A percentile compares a stretch with the other conserved stretches of the same genome.
These are phyloP conservation scores for Dactylella cylindrospora DNA, from an alignment of 2,329 filamentous ascomycete species.

Conservation along the genomic window DNA sequence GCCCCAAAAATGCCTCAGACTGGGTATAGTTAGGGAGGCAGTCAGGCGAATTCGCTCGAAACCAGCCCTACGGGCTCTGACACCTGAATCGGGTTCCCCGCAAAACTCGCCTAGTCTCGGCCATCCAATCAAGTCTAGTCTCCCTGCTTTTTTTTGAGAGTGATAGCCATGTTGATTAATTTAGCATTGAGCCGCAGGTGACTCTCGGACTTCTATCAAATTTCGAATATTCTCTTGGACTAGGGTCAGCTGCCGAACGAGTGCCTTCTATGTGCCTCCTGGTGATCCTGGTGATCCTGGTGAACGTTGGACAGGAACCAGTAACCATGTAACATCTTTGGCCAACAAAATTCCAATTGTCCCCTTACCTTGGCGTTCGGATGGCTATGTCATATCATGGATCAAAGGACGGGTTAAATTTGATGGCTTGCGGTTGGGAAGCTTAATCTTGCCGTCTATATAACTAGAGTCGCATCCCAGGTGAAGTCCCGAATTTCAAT, in stretches of 20 bases:
- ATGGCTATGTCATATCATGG: slow-evolving; percentile 26
- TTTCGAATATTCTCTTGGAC: background rate
- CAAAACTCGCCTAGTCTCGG: slow-evolving; percentile 28
- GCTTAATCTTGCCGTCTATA: slow-evolving; percentile 19
- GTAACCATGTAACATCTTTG: slow-evolving; percentile 31
- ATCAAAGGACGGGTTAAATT: slow-evolving; percentile 9
- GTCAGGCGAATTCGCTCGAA: slow-evolving; percentile 6
- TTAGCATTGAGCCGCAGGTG: slow-evolving; percentile 29
- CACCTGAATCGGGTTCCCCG: slow-evolving; percentile 26
- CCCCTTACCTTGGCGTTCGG: slow-evolving; percentile 10
- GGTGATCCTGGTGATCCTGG: slow-evolving; percentile 10
- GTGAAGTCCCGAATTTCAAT: background rate
- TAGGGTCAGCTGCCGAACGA: slow-evolving; percentile 17
- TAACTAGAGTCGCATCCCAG: slow-evolving; percentile 18
- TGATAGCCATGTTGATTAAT: slow-evolving; percentile 10
- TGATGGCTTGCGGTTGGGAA: slow-evolving; percentile 38
- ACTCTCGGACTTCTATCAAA: background rate
- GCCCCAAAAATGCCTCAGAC: slow-evolving; percentile 36
- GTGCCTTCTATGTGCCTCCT: too few relatives aligned
- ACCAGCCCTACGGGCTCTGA: slow-evolving; percentile 27
- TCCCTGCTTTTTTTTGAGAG: slow-evolving; percentile 22
- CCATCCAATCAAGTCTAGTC: slow-evolving; percentile 8
- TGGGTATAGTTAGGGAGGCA: background rate
- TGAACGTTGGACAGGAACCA: slow-evolving; percentile 34
- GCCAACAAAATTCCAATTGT: slow-evolving; percentile 10